Base-by-base conservation (phyloP, 805 yeast species). In the Danielia reshetovae region DNA sequence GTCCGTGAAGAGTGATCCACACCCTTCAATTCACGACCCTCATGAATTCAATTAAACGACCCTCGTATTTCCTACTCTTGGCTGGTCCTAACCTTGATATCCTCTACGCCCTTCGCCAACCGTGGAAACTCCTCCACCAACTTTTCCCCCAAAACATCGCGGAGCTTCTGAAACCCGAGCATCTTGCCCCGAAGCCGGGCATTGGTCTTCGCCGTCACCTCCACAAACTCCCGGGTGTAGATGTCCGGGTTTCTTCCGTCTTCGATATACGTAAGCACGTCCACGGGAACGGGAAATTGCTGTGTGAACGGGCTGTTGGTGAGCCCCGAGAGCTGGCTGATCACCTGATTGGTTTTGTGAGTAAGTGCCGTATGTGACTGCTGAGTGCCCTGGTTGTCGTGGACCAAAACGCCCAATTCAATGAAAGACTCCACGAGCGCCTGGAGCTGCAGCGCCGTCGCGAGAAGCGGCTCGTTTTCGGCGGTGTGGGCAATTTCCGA, bases 231-330 rank as follows among this genome's bases (percentile, higher is more conserved):
- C 55, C 98, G 74, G 1, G 97, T 88, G 59, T 93, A 93, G 25
- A 93, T 88, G 54, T 93, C 97, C 0, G 98, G 97, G 54, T 93
- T 93, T 47, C 98, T 70, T 2, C 98, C 98, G 52, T 87, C 95
- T 54, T 93, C 97, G 24, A 93, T 86, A 53, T 93, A 93, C 43
- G 83, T 81, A 10, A 88, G 66, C n/a, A 89, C 89, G 52, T 89
- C 96, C 24, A 83, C 57, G 1, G 96, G 96, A 3, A 85, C 70
- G 1, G 79, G 67, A 26, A 55, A 59, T 38, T 68, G 60, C 28
- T 48, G 55, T 3, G 62, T 56, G 18, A 51, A 51, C 4, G 67
- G 61, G 34, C 55, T 54, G 16, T 56, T 45, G 13, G 63, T 56
- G 23, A 67, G 44, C 2, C 57, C 59, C 8, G 61, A 55, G 16